Base-by-base conservation (phyloP, 1,139 yeast genomes). In the Geotrichum candidum region DNA sequence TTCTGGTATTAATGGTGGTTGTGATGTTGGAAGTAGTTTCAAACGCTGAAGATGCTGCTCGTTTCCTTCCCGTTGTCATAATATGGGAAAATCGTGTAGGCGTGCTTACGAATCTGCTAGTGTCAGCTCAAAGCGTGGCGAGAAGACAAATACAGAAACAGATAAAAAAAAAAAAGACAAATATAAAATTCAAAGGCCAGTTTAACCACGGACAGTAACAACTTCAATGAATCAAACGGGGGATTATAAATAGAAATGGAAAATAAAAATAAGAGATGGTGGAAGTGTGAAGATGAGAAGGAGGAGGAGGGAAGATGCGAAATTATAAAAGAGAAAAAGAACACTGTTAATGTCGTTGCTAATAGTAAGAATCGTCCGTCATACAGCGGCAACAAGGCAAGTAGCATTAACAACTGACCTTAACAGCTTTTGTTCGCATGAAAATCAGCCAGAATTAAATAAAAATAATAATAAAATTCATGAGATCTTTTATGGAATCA, bases 41-140 rank as follows among this genome's bases (percentile, higher is more conserved):
- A 41, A 41, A 41, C 18, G 10, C 48, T n/a, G 18, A 9, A 18
- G 18, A 41, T 15, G 41, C 61, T 9, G 18, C 27, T 7, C 27
- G n/a, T n/a, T 23, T 58, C 50, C 51, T 61, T 52, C 33, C 22
- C 33, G 31, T 54, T 35, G 29, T 29, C 33, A 25, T 50, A 45
- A 31, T 48, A 53, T n/a, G 31, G 33, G 11, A 33, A 33, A 46
- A 29, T 58, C 63, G 18, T 61, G 56, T 15, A 35, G 15, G 23
- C 33, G 46, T 4, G n/a, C 48, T n/a, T 15, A 41, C 10, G 18
- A 41, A n/a, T 15, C 48, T 41, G 18, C 22, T 41, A 10, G 18
- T 41, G 48, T n/a, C 48, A 18, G 48, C 22, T 41, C 48, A 41
- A n/a, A 18, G 48, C 48, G 48, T 41, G 48, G 48, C 23, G 18